phyloP scores from a whole-genome alignment of 352 stramenopile genomes.

The Phytophthora tentaculata region DNA sequence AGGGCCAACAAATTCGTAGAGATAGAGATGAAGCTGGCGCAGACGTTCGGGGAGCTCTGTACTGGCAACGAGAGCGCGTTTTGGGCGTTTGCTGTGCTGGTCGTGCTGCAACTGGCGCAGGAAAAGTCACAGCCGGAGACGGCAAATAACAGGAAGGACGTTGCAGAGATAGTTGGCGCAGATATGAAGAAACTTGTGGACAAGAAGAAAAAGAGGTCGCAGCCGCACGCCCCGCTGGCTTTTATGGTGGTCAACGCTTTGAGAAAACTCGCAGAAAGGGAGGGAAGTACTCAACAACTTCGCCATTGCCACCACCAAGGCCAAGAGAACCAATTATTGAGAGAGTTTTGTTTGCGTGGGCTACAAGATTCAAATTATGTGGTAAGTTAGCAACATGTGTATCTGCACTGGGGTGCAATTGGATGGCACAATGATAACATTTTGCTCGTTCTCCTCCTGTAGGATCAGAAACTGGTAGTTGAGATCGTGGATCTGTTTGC shows the following conservation, averaged over 20 bases:
- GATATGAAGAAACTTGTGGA: background rate
- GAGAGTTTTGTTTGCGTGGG: conserved; percentile 37
- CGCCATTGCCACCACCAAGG: conserved; percentile 24
- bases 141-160: background rate
- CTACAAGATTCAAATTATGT: conserved; percentile 24
- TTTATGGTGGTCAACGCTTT: conserved; percentile 67
- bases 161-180: background rate
- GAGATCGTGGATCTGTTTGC: conserved; percentile 64
- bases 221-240: conserved; percentile 60
- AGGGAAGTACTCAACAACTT: background rate
- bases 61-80: conserved; percentile 18
- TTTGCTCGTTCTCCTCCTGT: background rate
- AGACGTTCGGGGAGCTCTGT: conserved; percentile 36
- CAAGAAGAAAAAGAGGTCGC: conserved; percentile 31
- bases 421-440: background rate
- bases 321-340: conserved; percentile 30
- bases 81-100: conserved; percentile 43
- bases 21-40: conserved; percentile 47
- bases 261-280: conserved; percentile 36
- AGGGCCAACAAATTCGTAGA: conserved; percentile 60
- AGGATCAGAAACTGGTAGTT: conserved; percentile 67
- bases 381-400: no score
- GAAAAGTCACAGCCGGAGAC: conserved; percentile 6
- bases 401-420: background rate
- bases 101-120: conserved; percentile 48